Conservation (phyloP, 805 yeast genomes). For the Candida maris region DNA sequence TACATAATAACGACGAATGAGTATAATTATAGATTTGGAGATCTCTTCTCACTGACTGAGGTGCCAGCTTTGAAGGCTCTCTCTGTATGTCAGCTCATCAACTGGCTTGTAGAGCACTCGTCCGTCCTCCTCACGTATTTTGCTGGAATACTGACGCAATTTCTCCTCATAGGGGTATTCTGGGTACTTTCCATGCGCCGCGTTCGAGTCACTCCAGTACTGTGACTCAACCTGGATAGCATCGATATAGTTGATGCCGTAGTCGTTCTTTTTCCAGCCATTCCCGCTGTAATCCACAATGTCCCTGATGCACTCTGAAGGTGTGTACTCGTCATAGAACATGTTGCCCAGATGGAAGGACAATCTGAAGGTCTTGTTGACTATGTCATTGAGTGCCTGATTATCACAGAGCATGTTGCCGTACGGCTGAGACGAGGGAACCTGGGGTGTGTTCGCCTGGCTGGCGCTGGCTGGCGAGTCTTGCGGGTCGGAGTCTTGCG, state of each 20-base stretch:
- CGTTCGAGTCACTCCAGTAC: constrained; percentile 3
- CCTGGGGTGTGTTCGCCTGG: background rate
- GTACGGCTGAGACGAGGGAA: background rate
- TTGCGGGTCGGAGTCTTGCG: background rate
- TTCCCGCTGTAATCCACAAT: constrained; percentile 62
- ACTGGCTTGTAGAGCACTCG: constrained; percentile 20
- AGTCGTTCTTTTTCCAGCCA: constrained; percentile 57
- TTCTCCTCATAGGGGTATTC: constrained; percentile 6
- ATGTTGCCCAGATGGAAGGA: constrained; percentile 28
- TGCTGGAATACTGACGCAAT: background rate
- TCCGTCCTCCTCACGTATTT: background rate
- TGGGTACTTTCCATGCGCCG: background rate
- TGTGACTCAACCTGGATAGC: constrained; percentile 23
- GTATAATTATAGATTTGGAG: background rate
- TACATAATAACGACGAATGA: background rate
- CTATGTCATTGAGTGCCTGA: constrained; percentile 18
- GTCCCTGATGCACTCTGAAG: constrained; percentile 70
- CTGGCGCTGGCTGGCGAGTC: background rate
- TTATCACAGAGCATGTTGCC: constrained; percentile 1
- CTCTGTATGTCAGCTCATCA: constrained; percentile 31
- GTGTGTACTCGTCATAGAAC: constrained; percentile 46
- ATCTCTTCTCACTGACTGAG: constrained; percentile 8
- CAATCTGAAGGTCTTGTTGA: constrained; percentile 30
- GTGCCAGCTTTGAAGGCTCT: constrained; percentile 42
- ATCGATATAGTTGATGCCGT: constrained; percentile 40